phyloP scores from a whole-genome alignment of 2,329 filamentous ascomycete genomes.

The Zymoseptoria crescenta region DNA sequence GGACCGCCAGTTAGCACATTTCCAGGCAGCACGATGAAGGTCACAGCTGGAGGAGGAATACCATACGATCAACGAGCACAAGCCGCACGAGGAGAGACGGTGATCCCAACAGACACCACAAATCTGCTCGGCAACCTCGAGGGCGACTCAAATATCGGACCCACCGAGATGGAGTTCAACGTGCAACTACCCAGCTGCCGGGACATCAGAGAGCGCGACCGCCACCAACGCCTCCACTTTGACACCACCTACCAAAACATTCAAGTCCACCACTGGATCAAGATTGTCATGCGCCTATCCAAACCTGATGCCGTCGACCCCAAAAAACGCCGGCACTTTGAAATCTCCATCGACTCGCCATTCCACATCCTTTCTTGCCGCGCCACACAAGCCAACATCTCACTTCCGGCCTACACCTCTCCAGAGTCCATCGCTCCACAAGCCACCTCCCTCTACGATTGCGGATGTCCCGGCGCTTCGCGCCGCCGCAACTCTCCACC shows the following conservation, averaged over 20 bases:
- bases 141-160: slow-evolving; percentile 68
- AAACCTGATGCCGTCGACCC: slow-evolving; percentile 73
- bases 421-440: slow-evolving; percentile 29
- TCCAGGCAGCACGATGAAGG: slow-evolving; percentile 65
- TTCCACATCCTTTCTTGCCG: slow-evolving; percentile 90
- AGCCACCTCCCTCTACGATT: slow-evolving; percentile 41
- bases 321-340: slow-evolving; percentile 75
- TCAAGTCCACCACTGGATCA: slow-evolving; percentile 93
- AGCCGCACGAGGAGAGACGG: slow-evolving; percentile 48
- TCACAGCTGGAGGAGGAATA: slow-evolving; percentile 74
- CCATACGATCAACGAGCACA: slow-evolving; percentile 53
- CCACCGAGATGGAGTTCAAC: slow-evolving; percentile 90
- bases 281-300: slow-evolving; percentile 91
- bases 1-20: slow-evolving; percentile 65
- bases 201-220: slow-evolving; percentile 68
- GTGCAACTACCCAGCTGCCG: slow-evolving; percentile 86
- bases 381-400: slow-evolving; percentile 84
- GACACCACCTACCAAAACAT: slow-evolving; percentile 93
- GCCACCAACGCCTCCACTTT: slow-evolving; percentile 62
- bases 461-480: slow-evolving; percentile 61
- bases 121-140: slow-evolving; percentile 78
- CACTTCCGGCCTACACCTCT: slow-evolving; percentile 69
- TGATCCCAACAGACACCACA: slow-evolving; percentile 47
- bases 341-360: slow-evolving; percentile 92
- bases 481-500: slow-evolving; percentile 41